Base-by-base conservation (phyloP, 1,139 yeast genomes). In the Arxiozyma slooffiae region DNA sequence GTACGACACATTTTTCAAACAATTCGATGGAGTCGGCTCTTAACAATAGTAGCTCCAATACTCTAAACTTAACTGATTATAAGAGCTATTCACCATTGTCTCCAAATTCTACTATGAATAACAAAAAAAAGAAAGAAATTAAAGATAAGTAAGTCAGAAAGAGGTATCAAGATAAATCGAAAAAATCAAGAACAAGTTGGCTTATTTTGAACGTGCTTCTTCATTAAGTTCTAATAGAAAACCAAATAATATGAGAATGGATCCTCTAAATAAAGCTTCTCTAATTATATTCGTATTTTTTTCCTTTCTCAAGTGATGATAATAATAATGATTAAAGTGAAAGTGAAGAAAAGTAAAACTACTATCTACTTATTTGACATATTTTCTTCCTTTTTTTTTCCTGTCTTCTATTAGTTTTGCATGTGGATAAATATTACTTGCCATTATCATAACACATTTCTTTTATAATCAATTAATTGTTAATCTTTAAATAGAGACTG, bases 111-210 rank as follows among this genome's bases (percentile, higher is more conserved):
- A 52, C 55, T n/a, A 44, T 53, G 44, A 49, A 51, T 39, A 50
- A 52, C 34, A 48, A 53, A 46, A 60, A 62, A 39, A 69, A 67
- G 52, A 68, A 71, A 57, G n/a, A n/a, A n/a, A n/a, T n/a, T 62
- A 65, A 46, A 71, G 69, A 56, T 68, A 69, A 38, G 52, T 79
- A 61, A 75, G 80, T 53, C 85, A 83, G 62, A 86, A 77, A 57
- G 88, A 82, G 58, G 86, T 82, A 62, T 76, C 79, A 45, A 84
- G 85, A 60, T 88, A 88, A 69, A 83, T 90, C 64, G 95, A 86
- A 63, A 84, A 82, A 63, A 79, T 90, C 67, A 85, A 85, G 69
- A 81, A 82, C 66, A 90, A 87, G 70, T 74, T 90, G 58, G 87
- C 86, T 52, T 81, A 86, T 61, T 82, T 89, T 65, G 79, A 76